Percentiles rank a stretch among this genome's conserved stretches.
Conservation (phyloP, 768 basidiomycete genomes). For the Symmetrospora coprosmae region DNA sequence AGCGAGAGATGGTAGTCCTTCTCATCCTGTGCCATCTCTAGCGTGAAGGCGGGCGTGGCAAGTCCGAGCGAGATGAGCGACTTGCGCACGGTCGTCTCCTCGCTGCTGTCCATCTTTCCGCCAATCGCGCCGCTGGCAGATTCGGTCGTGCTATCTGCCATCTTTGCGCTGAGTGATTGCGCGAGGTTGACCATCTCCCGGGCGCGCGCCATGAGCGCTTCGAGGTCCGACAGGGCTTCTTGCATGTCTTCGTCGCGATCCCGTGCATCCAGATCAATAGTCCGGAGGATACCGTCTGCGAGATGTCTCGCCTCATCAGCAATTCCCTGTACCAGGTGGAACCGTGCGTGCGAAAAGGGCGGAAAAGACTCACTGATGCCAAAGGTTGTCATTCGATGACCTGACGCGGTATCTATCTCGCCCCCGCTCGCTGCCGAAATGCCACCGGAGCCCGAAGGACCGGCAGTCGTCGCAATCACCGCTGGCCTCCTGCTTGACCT, state of each 20-base stretch:
- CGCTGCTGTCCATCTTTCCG: slow-evolving; percentile 38
- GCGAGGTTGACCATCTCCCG: slow-evolving; percentile 72
- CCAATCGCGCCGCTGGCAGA: no score
- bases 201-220: slow-evolving; percentile 77
- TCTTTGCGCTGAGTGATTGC: slow-evolving; percentile 67
- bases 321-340: not conserved
- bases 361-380: slow-evolving; percentile 45
- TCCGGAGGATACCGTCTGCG: slow-evolving; percentile 68
- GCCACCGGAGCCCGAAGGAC: no score
- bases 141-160: slow-evolving; percentile 40
- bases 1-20: slow-evolving; percentile 56
- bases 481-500: no score
- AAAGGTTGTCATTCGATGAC: slow-evolving; percentile 37
- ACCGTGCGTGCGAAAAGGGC: not conserved
- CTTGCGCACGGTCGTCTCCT: slow-evolving; percentile 74
- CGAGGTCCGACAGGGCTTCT: slow-evolving; percentile 69
- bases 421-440: not conserved
- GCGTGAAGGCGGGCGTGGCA: slow-evolving; percentile 62
- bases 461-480: no score
- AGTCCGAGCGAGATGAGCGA: slow-evolving; percentile 82
- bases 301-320: no score
- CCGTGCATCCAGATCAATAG: slow-evolving; percentile 55
- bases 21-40: slow-evolving; percentile 76
- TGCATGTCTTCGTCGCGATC: slow-evolving; percentile 53
- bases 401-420: not conserved